Base-by-base conservation (phyloP, 164 flowering plant genomes). In the Kingdonia uniflora region DNA sequence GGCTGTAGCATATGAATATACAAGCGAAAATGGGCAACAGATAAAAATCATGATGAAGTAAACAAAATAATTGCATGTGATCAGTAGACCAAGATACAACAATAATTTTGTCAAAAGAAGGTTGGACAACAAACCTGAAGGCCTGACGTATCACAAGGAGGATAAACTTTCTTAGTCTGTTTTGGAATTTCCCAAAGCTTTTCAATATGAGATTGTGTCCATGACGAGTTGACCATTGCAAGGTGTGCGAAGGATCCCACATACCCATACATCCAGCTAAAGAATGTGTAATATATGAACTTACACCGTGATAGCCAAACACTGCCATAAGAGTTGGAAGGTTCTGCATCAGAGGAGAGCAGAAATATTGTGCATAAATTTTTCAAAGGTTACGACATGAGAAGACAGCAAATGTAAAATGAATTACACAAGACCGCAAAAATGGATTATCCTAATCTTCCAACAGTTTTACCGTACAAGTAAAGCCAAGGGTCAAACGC, bases 71-170 rank as follows among this genome's bases (percentile, higher is more conserved):
- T n/a, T n/a, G n/a, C n/a, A n/a, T n/a, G n/a, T n/a, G n/a, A n/a
- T n/a, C n/a, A n/a, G n/a, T n/a, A n/a, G n/a, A n/a, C n/a, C n/a
- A n/a, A n/a, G n/a, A n/a, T n/a, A n/a, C n/a, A n/a, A n/a, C n/a
- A n/a, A n/a, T n/a, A n/a, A n/a, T n/a, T n/a, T n/a, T n/a, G n/a
- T n/a, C n/a, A n/a, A n/a, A n/a, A n/a, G n/a, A n/a, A n/a, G n/a
- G n/a, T n/a, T n/a, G n/a, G n/a, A 42, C 14, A 16, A 53, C 67
- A 48, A 56, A 87, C 97, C 98, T 87, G 95, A 67, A 91, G 88
- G 35, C 83, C 90, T 42, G 80, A 76, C 45, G 98, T 91, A 71
- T 91, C 95, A 71, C 98, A 85, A 54, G 98, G 95, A 62, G 98
- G 98, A 60, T 87, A 91, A 53, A 91, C 86, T 52, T 86, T 77